Base-by-base conservation (phyloP, 2,329 filamentous ascomycete genomes). In the Salinomyces thailandicus region DNA sequence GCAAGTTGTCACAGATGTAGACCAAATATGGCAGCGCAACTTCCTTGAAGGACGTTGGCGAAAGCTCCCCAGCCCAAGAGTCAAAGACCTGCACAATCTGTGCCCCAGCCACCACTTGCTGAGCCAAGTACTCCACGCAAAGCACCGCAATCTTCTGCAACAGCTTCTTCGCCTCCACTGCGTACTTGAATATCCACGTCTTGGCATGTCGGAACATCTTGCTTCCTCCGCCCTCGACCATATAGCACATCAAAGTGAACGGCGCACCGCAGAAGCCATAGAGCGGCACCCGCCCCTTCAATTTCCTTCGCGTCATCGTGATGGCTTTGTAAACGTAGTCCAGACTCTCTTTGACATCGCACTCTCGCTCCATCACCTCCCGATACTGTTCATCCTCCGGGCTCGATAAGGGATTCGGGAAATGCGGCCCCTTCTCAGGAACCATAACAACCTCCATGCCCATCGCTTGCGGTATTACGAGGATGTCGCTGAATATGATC, bases 361-460 rank as follows among this genome's bases (percentile, higher is more conserved):
- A 85, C 9, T 84, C 54, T 53, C 79, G 77, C 49, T 72, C 68
- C 62, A 96, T 71, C 42, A 96, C 72, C 55, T 81, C 69, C 47
- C 69, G 68, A 64, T 93, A 96, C 63, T 96, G 87, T 44, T 73
- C 74, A 57, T 95, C 87, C 35, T 79, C 72, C 3, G 91, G 89
- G 26, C 73, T 77, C 56, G 73, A 71, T 42, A 98, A 71, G 11
- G 91, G 91, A 31, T 81, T 68, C 0, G 91, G 91, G 61, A 98
- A 98, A 59, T 93, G 84, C 8, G 91, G 91, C 0, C 91, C 91
- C 62, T 94, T 93, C 66, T 91, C 93, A 61, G 95, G 87, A 8
- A 96, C 72, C 91, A 98, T 98, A 61, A 96, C 83, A 18, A 98
- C 91, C n/a, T 73, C 72, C 91, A 98, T 98, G 1, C 91, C 91